A percentile compares a stretch with the other conserved stretches of the same genome.
Evolutionary conservation across 352 stramenopile genomes (phyloP).

Genomic region (Globisporangium irregulare): DNA sequence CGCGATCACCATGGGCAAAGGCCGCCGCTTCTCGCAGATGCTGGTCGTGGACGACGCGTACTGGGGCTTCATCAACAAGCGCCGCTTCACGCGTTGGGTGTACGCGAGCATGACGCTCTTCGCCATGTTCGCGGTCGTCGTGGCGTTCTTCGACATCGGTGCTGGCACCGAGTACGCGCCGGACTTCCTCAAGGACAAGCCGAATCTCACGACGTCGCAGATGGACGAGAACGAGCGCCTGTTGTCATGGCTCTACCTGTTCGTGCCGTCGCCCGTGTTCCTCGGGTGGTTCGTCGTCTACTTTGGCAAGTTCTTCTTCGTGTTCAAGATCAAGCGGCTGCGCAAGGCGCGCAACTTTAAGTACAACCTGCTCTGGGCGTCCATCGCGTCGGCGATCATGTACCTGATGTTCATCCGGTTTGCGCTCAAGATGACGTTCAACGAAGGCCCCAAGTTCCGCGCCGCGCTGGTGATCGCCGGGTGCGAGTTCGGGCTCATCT

Average conservation of each 20-base stretch:
- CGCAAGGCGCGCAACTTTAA: constrained; percentile 78
- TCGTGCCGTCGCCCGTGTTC: constrained; percentile 66
- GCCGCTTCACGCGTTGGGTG: constrained; percentile 68
- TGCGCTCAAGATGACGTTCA: constrained; percentile 59
- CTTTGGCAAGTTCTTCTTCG: constrained; percentile 79
- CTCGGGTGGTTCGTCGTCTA: constrained; percentile 76
- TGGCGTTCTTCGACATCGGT: constrained; percentile 68
- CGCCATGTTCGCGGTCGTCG: constrained; percentile 72
- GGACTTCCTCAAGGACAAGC: constrained; percentile 43
- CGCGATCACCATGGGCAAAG: constrained; percentile 48
- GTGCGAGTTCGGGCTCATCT: constrained; percentile 65
- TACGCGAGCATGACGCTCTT: constrained; percentile 76
- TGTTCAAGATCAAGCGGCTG: constrained; percentile 72
- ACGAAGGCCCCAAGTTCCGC: constrained; percentile 57
- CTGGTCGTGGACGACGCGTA: constrained; percentile 72
- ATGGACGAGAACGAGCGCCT: constrained; percentile 74
- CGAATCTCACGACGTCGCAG: constrained; percentile 43
- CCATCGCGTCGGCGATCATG: constrained; percentile 43
- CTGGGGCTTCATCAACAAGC: constrained; percentile 74
- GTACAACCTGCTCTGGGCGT: constrained; percentile 76
- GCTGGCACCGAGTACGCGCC: constrained; percentile 47
- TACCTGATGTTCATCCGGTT: constrained; percentile 55
- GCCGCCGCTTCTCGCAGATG: constrained; percentile 62
- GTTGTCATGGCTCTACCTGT: constrained; percentile 70
- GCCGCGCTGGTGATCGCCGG: constrained; percentile 55